phyloP scores from a whole-genome alignment of 306 rosid species.

The Sicyos baderoa region DNA sequence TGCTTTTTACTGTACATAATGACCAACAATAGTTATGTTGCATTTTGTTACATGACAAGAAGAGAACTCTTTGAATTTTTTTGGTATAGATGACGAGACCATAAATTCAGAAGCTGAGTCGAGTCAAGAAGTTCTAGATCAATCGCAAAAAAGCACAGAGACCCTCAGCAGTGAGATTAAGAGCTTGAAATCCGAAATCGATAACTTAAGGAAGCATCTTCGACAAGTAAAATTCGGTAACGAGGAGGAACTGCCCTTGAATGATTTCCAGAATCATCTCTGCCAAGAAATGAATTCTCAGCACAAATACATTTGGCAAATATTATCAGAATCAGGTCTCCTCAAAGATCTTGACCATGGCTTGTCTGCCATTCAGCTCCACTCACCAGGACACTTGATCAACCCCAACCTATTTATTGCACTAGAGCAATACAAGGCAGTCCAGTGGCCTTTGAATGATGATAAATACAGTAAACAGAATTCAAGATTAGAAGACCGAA shows the following conservation, averaged over 20 bases:
- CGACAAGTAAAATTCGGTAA: constrained; percentile 26
- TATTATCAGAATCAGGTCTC: constrained; percentile 56
- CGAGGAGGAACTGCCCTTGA: constrained; percentile 29
- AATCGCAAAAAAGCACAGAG: constrained; percentile 27
- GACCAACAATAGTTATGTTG: neutral
- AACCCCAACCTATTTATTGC: constrained; percentile 50
- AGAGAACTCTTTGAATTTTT: constrained; percentile 21
- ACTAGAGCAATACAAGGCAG: constrained; percentile 44
- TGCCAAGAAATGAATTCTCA: constrained; percentile 44
- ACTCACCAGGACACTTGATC: constrained; percentile 38
- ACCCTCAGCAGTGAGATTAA: constrained; percentile 31
- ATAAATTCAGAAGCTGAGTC: constrained; percentile 33
- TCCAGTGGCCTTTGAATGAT: constrained; percentile 21
- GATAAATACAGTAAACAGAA: constrained; percentile 17
- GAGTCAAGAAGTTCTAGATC: constrained; percentile 28
- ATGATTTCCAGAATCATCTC: constrained; percentile 14
- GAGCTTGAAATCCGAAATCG: constrained; percentile 31
- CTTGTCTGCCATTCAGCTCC: constrained; percentile 29
- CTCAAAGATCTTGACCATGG: constrained; percentile 35
- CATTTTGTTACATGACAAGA: constrained; percentile 8
- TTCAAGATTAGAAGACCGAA: constrained; percentile 10
- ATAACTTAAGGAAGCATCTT: constrained; percentile 37
- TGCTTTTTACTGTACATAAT: neutral
- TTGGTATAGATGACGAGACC: constrained; percentile 41
- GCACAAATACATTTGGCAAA: constrained; percentile 57